Evolutionary conservation across 179 eudicot genomes (phyloP).

Genomic region (Beta macrorhiza): DNA sequence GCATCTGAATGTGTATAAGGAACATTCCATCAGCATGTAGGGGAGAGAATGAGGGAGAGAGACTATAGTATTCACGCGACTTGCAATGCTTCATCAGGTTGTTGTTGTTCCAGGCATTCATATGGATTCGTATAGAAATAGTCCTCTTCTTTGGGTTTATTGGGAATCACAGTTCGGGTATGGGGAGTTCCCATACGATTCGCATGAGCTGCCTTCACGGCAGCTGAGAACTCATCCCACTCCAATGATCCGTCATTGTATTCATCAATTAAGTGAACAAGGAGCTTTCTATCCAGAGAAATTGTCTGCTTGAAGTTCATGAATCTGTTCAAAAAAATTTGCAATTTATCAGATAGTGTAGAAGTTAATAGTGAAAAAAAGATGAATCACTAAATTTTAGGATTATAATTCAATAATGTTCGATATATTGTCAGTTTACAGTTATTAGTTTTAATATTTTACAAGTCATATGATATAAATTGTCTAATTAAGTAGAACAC

Average conservation of each 20-base stretch:
- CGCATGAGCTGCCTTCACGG: constrained; percentile 57
- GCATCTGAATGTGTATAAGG: constrained; percentile 22
- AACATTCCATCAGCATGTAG: constrained; percentile 27
- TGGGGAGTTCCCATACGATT: constrained; percentile 59
- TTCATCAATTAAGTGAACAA: constrained; percentile 53
- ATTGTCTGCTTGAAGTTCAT: constrained; percentile 62
- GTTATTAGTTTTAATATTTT: too few species aligned
- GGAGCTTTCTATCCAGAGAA: constrained; percentile 49
- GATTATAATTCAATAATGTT: not conserved
- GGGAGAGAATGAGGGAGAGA: not conserved
- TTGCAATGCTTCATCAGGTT: constrained; percentile 38
- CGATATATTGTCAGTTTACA: too few species aligned
- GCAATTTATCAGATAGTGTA: not conserved
- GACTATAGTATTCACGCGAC: constrained; percentile 29
- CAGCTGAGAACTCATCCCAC: constrained; percentile 61
- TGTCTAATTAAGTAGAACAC: not conserved
- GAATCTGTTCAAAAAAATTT: constrained; percentile 37
- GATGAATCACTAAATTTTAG: not conserved
- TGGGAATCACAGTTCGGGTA: constrained; percentile 46
- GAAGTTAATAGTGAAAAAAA: not conserved
- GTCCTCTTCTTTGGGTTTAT: constrained; percentile 73
- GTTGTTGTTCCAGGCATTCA: constrained; percentile 48
- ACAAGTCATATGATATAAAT: too few species aligned
- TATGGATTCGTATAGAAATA: constrained; percentile 68
- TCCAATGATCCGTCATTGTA: constrained; percentile 39